These are phyloP conservation scores for Fusarium begoniae DNA, from an alignment of 2,329 filamentous ascomycete genomes.

Conservation along the genomic window DNA sequence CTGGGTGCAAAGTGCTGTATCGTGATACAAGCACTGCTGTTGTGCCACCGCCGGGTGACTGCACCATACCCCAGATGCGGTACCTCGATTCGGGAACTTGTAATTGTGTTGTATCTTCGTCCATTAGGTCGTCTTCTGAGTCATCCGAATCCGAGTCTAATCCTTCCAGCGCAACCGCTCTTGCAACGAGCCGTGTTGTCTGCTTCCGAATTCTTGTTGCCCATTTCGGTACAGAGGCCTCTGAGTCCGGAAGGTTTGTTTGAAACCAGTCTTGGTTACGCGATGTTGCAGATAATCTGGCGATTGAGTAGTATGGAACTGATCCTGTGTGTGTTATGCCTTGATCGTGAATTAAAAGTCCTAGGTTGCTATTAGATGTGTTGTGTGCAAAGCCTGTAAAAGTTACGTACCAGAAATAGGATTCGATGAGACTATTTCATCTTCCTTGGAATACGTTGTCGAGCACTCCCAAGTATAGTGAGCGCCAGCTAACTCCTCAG, in stretches of 20 bases:
- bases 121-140: slow-evolving; percentile 44
- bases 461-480: slow-evolving; percentile 57
- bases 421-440: slow-evolving; percentile 47
- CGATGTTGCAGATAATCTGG: slow-evolving; percentile 62
- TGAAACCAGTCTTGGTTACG: slow-evolving; percentile 64
- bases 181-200: slow-evolving; percentile 55
- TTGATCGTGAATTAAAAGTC: slow-evolving; percentile 56
- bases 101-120: slow-evolving; percentile 48
- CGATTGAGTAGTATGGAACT: slow-evolving; percentile 60
- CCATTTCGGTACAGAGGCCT: slow-evolving; percentile 54
- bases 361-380: slow-evolving; percentile 43
- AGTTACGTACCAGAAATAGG: slow-evolving; percentile 27
- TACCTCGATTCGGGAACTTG: slow-evolving; percentile 60
- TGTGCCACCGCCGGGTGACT: slow-evolving; percentile 61
- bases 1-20: slow-evolving; percentile 59
- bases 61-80: slow-evolving; percentile 63
- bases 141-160: slow-evolving; percentile 47
- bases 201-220: slow-evolving; percentile 56
- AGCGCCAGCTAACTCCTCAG: slow-evolving; percentile 32
- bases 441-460: slow-evolving; percentile 54
- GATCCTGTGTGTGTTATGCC: slow-evolving; percentile 35
- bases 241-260: slow-evolving; percentile 53
- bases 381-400: neutral
- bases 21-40: slow-evolving; percentile 60
- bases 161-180: slow-evolving; percentile 54